Base-by-base conservation (phyloP, 805 yeast species). In the Candida silvicultrix region DNA sequence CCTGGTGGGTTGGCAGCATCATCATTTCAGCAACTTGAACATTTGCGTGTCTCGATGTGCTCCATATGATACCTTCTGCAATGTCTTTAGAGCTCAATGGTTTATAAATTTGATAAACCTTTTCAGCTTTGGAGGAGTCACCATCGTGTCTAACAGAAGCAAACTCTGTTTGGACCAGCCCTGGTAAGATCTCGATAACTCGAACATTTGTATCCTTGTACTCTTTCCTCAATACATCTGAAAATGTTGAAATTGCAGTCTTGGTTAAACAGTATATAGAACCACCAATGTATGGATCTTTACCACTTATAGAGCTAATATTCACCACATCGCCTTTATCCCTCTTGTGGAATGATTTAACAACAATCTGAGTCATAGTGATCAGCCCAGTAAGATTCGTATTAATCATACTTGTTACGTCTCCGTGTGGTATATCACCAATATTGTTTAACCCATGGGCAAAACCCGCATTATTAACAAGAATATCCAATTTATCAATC, bases 381-480 rank as follows among this genome's bases (percentile, higher is more conserved):
- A 89, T 83, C 62, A 89, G 71, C 2, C 95, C 96, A 49, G 85
- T 65, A 5, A 89, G 95, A 60, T 89, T 89, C 49, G 95, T 87
- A 57, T 82, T 75, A 64, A 85, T 80, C 95, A 88, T 85, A 38
- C 72, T 76, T 44, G 72, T 69, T 39, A 87, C 76, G 59, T 88
- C 95, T 6, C 65, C 65, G 18, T 71, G 65, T 2, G 66, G 66
- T 50, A 89, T 80, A 10, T 70, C 67, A 10, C 96, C 96, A 44
- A 88, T 81, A 43, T 72, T 70, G 40, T 85, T 95, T 43, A 77
- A 68, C 2, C 96, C 96, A 45, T 79, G 66, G 2, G 94, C 96
- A 67, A 74, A 76, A 40, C 87, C 87, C 3, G 88, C 87, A 57
- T 81, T 82, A 64, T 82, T 81, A 40, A 82, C 67, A 51, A 82